A percentile compares a stretch with the other conserved stretches of the same genome.
phyloP scores from a whole-genome alignment of 371 early-diverging fungal genomes.

The Phascolomyces articulosus region DNA sequence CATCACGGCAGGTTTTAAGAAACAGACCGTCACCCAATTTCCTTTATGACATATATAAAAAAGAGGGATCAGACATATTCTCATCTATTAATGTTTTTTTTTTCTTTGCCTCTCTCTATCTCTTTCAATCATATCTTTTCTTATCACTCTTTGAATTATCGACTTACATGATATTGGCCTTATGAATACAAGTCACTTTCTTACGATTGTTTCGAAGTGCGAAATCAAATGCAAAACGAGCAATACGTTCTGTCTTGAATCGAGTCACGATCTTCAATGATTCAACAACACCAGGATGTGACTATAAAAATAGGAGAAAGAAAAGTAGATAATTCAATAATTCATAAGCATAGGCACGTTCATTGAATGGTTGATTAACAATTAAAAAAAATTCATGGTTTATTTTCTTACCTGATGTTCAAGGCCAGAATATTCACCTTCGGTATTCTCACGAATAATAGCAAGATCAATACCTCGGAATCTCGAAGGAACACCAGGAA shows the following conservation, averaged over 20 bases:
- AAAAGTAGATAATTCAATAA: no score
- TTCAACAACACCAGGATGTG: conserved; percentile 96
- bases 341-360: no score
- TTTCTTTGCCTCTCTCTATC: no score
- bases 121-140: no score
- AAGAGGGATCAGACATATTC: no score
- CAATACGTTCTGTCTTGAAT: conserved; percentile 96
- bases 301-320: conserved; percentile 37
- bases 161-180: conserved; percentile 97
- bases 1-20: conserved; percentile 90
- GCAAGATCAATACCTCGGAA: conserved; percentile 93
- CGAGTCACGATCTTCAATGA: conserved; percentile 95
- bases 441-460: conserved; percentile 98
- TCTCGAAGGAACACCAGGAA: conserved; percentile 80
- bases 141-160: background rate
- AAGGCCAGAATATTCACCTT: conserved; percentile 97
- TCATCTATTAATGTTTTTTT: no score
- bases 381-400: background rate
- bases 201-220: conserved; percentile 94
- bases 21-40: conserved; percentile 98
- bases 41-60: conserved; percentile 42
- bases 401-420: conserved; percentile 75
- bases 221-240: conserved; percentile 97
- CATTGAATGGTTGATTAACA: no score
- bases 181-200: conserved; percentile 98